Percentiles rank a stretch among this genome's conserved stretches.
Conservation (phyloP, 495 filamentous ascomycete genomes). For the Cetradonia linearis region DNA sequence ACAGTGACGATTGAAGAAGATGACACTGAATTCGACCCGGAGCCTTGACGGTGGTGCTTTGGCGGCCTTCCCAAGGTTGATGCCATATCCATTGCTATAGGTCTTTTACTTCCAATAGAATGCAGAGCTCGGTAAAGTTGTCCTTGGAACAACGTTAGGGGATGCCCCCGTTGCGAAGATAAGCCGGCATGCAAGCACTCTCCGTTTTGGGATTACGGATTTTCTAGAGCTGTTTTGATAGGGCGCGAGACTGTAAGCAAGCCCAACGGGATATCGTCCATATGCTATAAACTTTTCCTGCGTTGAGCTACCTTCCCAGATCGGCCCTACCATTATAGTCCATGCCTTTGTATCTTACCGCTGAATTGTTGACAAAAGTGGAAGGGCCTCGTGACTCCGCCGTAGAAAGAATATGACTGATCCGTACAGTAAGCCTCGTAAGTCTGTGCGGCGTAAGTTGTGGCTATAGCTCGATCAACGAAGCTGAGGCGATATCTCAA, state of each 20-base stretch:
- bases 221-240: background rate
- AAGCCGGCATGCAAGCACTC: slow-evolving; percentile 9
- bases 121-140: slow-evolving; percentile 1
- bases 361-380: background rate
- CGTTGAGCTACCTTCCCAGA: slow-evolving; percentile 9
- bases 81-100: slow-evolving; percentile 15
- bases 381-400: background rate
- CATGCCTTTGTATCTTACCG: background rate
- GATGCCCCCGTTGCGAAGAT: slow-evolving; percentile 8
- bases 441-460: slow-evolving; percentile 7
- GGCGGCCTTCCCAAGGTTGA: slow-evolving; percentile 23
- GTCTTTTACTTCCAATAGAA: background rate
- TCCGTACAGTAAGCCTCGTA: slow-evolving; percentile 14
- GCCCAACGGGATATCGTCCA: background rate
- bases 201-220: background rate
- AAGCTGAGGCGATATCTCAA: background rate
- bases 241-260: background rate
- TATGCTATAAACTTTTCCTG: background rate
- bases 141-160: background rate
- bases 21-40: slow-evolving; percentile 25
- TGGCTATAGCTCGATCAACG: background rate
- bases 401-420: background rate
- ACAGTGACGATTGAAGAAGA: slow-evolving; percentile 26
- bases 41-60: slow-evolving; percentile 19
- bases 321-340: background rate